Conservation (phyloP, 2,329 filamentous ascomycete species). For the Teratosphaeria viscida region DNA sequence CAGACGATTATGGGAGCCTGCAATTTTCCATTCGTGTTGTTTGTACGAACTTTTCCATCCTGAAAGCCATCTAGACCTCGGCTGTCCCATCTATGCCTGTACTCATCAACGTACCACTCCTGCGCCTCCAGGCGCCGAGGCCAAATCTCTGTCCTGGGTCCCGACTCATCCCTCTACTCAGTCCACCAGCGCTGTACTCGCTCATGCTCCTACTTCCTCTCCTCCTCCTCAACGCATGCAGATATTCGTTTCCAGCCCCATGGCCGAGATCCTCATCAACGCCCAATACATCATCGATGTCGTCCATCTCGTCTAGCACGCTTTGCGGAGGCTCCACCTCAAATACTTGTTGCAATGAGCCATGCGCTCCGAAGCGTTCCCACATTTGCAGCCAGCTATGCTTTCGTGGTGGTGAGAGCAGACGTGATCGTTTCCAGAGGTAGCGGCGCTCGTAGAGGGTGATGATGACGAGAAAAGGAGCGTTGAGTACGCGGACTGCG, state of each 20-base stretch:
- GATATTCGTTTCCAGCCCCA: slow-evolving; percentile 5
- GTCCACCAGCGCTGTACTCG: slow-evolving; percentile 13
- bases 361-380: slow-evolving; percentile 59
- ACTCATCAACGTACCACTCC: background rate
- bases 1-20: no score
- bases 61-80: background rate
- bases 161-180: slow-evolving; percentile 5
- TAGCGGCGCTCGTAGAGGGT: slow-evolving; percentile 58
- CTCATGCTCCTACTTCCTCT: slow-evolving; percentile 19
- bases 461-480: slow-evolving; percentile 63
- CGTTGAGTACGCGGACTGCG: slow-evolving; percentile 62
- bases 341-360: slow-evolving; percentile 63
- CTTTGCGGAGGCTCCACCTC: slow-evolving; percentile 56
- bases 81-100: background rate
- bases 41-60: background rate
- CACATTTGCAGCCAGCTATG: slow-evolving; percentile 45
- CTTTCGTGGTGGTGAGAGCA: slow-evolving; percentile 27
- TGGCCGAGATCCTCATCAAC: slow-evolving; percentile 29
- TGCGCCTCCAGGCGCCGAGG: slow-evolving; percentile 6
- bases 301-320: slow-evolving; percentile 37
- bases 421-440: slow-evolving; percentile 46
- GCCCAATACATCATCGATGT: slow-evolving; percentile 37
- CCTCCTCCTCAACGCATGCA: slow-evolving; percentile 17
- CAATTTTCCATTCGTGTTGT: no score
- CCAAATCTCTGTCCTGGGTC: slow-evolving; percentile 3